Evolutionary conservation across 2,329 filamentous ascomycete species (phyloP).

Genomic region (Claviceps citrina): DNA sequence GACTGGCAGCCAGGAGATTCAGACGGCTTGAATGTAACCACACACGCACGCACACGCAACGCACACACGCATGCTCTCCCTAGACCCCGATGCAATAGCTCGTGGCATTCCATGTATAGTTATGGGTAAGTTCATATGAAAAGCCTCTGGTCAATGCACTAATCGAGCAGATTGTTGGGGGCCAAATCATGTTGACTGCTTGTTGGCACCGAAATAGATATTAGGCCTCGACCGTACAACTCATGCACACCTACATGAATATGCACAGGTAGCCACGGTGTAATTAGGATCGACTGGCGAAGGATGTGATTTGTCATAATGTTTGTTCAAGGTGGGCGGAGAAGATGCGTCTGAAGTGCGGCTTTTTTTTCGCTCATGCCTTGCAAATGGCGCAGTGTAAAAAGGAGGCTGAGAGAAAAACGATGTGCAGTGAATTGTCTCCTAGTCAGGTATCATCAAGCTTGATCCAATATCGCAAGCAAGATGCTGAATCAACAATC

Average conservation of each 20-base stretch:
- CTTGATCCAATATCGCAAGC: not conserved
- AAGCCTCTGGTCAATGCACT: not conserved
- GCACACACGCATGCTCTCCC: not conserved
- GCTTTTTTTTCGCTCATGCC: not conserved
- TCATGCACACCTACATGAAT: conserved; percentile 4
- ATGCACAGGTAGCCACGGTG: conserved; percentile 3
- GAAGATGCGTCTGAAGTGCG: not conserved
- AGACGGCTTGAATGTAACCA: conserved; percentile 4
- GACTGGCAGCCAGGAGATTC: not conserved
- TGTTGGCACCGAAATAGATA: not conserved
- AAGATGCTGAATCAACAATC: not conserved
- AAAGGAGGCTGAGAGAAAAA: not conserved
- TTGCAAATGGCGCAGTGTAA: not conserved
- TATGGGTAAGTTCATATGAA: not conserved
- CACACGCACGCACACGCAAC: not conserved
- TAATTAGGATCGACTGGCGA: not conserved
- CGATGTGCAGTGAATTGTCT: not conserved
- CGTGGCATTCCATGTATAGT: conserved; percentile 1
- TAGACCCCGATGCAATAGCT: not conserved
- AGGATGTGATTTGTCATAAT: conserved; percentile 4
- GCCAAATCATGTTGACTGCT: not conserved
- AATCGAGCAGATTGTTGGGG: conserved; percentile 1
- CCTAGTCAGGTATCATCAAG: not conserved
- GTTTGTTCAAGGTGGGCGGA: not conserved
- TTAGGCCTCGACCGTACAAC: conserved; percentile 3